Conservation (phyloP, 2,329 filamentous ascomycete species). For the Pseudogymnoascus sp. region DNA sequence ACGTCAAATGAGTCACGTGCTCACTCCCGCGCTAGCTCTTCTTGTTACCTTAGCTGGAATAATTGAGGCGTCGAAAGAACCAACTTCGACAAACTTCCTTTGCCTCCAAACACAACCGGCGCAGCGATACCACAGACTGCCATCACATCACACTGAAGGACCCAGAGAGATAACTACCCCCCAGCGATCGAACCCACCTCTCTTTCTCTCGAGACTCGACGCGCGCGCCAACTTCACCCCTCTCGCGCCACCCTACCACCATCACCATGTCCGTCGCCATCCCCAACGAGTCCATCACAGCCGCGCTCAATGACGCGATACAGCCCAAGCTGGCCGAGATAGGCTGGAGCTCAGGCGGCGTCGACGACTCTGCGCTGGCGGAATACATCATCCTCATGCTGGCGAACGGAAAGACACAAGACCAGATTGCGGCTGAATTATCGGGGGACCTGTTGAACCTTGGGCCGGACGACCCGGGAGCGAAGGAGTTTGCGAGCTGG, state of each 20-base stretch:
- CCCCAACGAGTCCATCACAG: slow-evolving; percentile 73
- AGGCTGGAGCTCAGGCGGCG: slow-evolving; percentile 77
- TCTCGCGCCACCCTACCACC: slow-evolving; percentile 8
- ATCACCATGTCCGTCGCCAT: slow-evolving; percentile 66
- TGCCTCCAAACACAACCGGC: neutral
- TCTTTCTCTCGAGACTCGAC: neutral
- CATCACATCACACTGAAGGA: neutral
- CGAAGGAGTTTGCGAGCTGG: slow-evolving; percentile 81
- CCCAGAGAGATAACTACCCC: neutral
- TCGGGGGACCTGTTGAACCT: slow-evolving; percentile 80
- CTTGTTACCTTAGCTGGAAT: slow-evolving; percentile 4
- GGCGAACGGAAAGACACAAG: slow-evolving; percentile 86
- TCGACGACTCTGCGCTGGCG: slow-evolving; percentile 73
- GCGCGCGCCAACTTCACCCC: neutral
- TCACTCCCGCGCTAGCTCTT: neutral
- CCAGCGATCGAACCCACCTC: neutral
- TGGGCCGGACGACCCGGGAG: slow-evolving; percentile 72
- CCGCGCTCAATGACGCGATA: slow-evolving; percentile 73
- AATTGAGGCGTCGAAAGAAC: neutral
- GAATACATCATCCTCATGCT: slow-evolving; percentile 98
- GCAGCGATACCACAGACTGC: neutral
- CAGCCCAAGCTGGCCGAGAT: slow-evolving; percentile 88
- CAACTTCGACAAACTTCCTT: neutral
- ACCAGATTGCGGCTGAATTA: slow-evolving; percentile 81
- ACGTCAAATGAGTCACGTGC: neutral